These are phyloP conservation scores for Lactarius sanguifluus DNA, from an alignment of 768 basidiomycete genomes.

Conservation along the genomic window DNA sequence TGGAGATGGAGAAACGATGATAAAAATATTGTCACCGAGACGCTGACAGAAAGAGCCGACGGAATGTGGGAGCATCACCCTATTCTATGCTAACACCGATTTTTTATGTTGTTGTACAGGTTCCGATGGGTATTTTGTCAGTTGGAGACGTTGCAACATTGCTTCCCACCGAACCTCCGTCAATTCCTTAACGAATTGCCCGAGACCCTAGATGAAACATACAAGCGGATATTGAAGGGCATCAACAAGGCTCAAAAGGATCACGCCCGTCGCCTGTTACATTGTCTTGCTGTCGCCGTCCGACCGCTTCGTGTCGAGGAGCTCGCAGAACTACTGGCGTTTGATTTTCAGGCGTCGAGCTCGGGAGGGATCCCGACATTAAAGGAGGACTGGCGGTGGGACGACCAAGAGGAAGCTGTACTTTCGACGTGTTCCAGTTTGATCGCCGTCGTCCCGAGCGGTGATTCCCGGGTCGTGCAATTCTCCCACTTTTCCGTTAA, in stretches of 20 bases:
- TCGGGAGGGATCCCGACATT: not conserved
- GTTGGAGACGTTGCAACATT: not conserved
- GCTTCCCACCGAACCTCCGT: not conserved
- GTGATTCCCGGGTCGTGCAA: not conserved
- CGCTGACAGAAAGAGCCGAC: slow-evolving; percentile 1
- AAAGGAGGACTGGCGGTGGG: not conserved
- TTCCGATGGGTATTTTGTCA: not conserved
- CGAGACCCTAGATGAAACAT: not conserved
- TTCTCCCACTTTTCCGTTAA: not conserved
- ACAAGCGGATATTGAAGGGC: not conserved
- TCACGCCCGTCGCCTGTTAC: not conserved
- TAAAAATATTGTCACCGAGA: not conserved
- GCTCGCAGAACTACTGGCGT: not conserved
- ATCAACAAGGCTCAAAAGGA: not conserved
- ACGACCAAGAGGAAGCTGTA: not conserved
- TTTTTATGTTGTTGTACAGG: not conserved
- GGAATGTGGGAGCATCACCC: not conserved
- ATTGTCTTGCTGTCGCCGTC: not conserved
- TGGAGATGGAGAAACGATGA: not conserved
- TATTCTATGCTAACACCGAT: not conserved
- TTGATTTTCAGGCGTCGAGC: not conserved
- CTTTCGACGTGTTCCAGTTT: not conserved
- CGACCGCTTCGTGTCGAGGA: not conserved
- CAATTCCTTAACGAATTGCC: not conserved
- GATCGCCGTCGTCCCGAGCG: not conserved